Evolutionary conservation across 129 eudicot species (phyloP).

Genomic region (Tagetes erecta): DNA sequence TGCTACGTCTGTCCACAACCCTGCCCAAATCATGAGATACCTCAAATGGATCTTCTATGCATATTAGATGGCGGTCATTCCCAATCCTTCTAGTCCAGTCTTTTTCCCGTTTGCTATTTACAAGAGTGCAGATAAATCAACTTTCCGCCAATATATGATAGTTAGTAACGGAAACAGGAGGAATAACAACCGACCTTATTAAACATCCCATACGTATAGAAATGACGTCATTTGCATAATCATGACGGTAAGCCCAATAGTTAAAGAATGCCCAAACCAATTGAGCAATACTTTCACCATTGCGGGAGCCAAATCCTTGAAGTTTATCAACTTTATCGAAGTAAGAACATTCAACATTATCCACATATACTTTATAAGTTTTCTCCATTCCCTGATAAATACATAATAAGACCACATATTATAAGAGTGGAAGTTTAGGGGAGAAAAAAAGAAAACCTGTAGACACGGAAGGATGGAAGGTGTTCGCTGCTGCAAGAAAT

Average conservation of each 20-base stretch:
- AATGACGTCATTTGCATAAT: conserved; percentile 78
- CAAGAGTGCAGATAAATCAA: background rate
- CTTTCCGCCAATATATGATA: background rate
- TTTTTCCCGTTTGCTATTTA: conserved; percentile 70
- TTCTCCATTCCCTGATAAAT: conserved; percentile 59
- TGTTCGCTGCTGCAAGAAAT: conserved; percentile 81
- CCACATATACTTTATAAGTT: conserved; percentile 67
- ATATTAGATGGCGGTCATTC: conserved; percentile 88
- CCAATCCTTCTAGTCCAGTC: conserved; percentile 97
- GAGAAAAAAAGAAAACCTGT: conserved; percentile 51
- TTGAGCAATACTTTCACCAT: conserved; percentile 70
- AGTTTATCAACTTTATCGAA: conserved; percentile 86
- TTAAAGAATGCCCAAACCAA: conserved; percentile 87
- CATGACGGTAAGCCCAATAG: conserved; percentile 93
- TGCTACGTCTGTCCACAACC: conserved; percentile 87
- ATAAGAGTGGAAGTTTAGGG: background rate
- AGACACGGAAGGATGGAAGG: conserved; percentile 97
- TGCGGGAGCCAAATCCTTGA: conserved; percentile 62
- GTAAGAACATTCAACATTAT: conserved; percentile 66
- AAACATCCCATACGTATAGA: conserved; percentile 78
- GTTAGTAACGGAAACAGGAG: background rate
- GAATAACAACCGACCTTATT: conserved; percentile 57
- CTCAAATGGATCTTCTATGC: conserved; percentile 98
- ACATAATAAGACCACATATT: background rate
- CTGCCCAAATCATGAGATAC: conserved; percentile 88